Percentiles rank a stretch among this genome's conserved stretches.
These are phyloP conservation scores for Ganoderma multipileum DNA, from an alignment of 1,284 basidiomycete species.

Conservation along the genomic window DNA sequence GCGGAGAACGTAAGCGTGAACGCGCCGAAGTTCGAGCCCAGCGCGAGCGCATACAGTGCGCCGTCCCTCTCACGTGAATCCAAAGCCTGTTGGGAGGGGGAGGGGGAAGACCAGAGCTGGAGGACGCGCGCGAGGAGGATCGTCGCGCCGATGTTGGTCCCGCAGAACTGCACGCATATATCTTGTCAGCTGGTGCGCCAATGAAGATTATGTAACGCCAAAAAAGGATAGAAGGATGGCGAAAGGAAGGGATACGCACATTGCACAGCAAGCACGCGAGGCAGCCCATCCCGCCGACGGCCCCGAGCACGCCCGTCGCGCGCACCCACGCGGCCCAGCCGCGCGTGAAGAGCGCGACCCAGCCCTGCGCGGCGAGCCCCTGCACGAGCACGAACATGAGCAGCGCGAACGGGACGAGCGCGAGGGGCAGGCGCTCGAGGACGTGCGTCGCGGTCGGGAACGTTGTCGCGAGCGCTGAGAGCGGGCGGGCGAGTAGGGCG, in stretches of 20 bases:
- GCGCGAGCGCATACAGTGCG: conserved; percentile 68
- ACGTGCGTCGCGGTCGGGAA: conserved; percentile 84
- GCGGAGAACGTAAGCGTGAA: conserved; percentile 92
- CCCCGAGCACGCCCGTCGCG: conserved; percentile 48
- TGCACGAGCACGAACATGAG: conserved; percentile 96
- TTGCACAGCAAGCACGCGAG: conserved; percentile 83
- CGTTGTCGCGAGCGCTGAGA: conserved; percentile 35
- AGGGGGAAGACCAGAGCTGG: conserved; percentile 43
- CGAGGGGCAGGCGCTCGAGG: conserved; percentile 76
- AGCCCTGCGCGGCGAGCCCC: conserved; percentile 84
- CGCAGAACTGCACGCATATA: conserved; percentile 60
- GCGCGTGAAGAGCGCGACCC: conserved; percentile 85
- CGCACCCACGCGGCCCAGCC: conserved; percentile 69
- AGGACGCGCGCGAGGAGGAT: conserved; percentile 82
- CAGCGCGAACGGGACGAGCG: conserved; percentile 92
- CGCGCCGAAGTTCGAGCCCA: conserved; percentile 92
- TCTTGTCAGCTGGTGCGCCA: not conserved
- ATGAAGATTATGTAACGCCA: too few species aligned
- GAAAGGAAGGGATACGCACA: conserved; percentile 44
- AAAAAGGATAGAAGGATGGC: not conserved
- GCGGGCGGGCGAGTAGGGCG: not conserved
- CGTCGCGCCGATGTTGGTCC: conserved; percentile 96
- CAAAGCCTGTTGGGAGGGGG: conserved; percentile 14
- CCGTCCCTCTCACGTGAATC: conserved; percentile 44
- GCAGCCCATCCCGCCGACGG: conserved; percentile 56